Evolutionary conservation across 2,329 filamentous ascomycete species (phyloP).

Genomic region (Colletotrichum simmondsii): DNA sequence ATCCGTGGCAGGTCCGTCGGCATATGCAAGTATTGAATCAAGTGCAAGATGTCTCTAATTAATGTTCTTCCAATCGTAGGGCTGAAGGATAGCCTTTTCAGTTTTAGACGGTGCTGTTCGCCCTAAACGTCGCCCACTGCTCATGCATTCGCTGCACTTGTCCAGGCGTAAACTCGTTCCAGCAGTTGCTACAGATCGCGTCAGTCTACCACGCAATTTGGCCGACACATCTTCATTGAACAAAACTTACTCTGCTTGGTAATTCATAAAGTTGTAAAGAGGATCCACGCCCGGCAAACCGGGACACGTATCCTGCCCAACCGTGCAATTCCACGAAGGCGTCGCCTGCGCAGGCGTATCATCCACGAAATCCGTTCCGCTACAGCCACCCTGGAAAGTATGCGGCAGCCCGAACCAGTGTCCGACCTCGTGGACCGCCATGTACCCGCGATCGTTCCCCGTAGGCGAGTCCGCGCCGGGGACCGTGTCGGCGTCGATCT

Average conservation of each 20-base stretch:
- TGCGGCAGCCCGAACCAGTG: constrained; percentile 56
- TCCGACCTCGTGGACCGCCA: constrained; percentile 49
- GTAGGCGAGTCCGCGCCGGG: constrained; percentile 26
- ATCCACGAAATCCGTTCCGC: constrained; percentile 34
- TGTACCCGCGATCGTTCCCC: constrained; percentile 27
- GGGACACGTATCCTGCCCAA: constrained; percentile 14
- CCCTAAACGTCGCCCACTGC: constrained; percentile 1
- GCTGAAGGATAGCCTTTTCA: not conserved
- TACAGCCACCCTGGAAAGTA: constrained; percentile 49
- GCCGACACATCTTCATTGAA: too few species aligned
- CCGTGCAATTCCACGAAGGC: constrained; percentile 15
- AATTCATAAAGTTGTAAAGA: constrained; percentile 34
- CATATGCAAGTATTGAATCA: too few species aligned
- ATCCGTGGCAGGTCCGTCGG: too few species aligned
- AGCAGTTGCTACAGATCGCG: not conserved
- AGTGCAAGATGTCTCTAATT: too few species aligned
- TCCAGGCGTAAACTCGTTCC: constrained; percentile 26
- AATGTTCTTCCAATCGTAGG: too few species aligned
- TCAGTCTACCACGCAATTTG: not conserved
- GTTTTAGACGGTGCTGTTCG: too few species aligned
- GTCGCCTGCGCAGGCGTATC: constrained; percentile 38
- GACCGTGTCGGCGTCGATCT: constrained; percentile 32
- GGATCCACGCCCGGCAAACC: constrained; percentile 25
- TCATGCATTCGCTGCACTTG: constrained; percentile 29
- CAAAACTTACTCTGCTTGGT: constrained; percentile 10